Evolutionary conservation across 257 asterid genomes (phyloP), one percentile per base, ranked within the genome.

Genomic region (Penstemon barbatus): DNA sequence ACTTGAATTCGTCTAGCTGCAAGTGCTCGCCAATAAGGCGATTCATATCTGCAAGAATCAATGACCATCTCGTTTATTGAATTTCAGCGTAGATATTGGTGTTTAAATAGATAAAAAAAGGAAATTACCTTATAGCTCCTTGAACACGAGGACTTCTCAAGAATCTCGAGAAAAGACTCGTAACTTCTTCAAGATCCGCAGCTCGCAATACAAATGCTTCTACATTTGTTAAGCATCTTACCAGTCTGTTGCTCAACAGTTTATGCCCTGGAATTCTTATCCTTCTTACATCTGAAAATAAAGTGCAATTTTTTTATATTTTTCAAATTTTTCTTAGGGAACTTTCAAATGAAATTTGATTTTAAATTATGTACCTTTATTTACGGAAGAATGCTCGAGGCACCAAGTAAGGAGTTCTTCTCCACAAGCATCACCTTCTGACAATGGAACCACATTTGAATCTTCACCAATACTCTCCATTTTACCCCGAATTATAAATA

Each of bases 321-420:
- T 39, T 10, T 1, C 1, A 46, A 46, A 5, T 38, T n/a, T 39
- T 41, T 41, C 19, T 25, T 25, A 1, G 33, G 33, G 33, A 25
- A 25, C 2, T 25, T 25, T 25, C 33, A 25, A 25, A 25, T 25
- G 33, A 25, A 25, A 1, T 25, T 25, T 25, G 33, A 25, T 25
- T 25, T 25, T 25, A 25, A 25, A 25, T 25, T 25, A 61, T 6
- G 39, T 72, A 90, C 99, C 99, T 87, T 71, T 84, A 75, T 78
- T 79, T 63, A 88, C 71, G 25, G 96, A 85, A 80, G 99, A 89
- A 77, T 93, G 92, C 77, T 94, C 99, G 9, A 94, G 95, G 87
- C 85, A 91, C 97, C 96, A 91, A 0, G 95, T 87, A 63, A 91
- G 94, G 63, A 94, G 99, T 77, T 94, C 99, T 85, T 94, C 99